These are phyloP conservation scores for Echinosophora koreensis DNA, from an alignment of 306 rosid species.

Conservation along the genomic window DNA sequence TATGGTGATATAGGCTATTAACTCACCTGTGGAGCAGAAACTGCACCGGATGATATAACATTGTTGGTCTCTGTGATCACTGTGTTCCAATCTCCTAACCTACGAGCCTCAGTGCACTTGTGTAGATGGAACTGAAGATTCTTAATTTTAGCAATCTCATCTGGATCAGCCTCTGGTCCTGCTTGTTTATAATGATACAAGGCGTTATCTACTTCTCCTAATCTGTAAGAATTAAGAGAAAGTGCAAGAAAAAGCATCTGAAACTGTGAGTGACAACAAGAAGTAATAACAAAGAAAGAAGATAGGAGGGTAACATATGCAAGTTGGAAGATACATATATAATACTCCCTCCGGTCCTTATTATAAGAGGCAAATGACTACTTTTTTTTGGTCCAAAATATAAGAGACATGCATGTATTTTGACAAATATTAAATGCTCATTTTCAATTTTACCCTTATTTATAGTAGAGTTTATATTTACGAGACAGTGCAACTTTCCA, in stretches of 20 bases:
- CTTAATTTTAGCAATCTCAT: constrained; percentile 75
- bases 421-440: too few species aligned
- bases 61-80: constrained; percentile 56
- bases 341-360: too few species aligned
- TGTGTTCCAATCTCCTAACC: constrained; percentile 85
- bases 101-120: constrained; percentile 82
- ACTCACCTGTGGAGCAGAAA: constrained; percentile 83
- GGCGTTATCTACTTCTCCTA: constrained; percentile 86
- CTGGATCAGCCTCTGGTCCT: constrained; percentile 85
- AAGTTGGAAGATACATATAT: neutral
- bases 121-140: constrained; percentile 64
- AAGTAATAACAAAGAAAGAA: neutral
- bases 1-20: neutral
- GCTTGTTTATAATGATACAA: constrained; percentile 77
- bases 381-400: too few species aligned
- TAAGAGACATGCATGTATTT: too few species aligned
- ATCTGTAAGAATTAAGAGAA: constrained; percentile 48
- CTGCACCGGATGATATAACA: constrained; percentile 68
- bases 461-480: too few species aligned
- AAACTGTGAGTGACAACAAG: neutral
- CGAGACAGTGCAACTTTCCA: too few species aligned
- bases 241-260: neutral
- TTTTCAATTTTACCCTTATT: too few species aligned
- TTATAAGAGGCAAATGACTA: too few species aligned
- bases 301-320: neutral